Base-by-base conservation (phyloP, 2,329 filamentous ascomycete species). In the Fusarium sp. region DNA sequence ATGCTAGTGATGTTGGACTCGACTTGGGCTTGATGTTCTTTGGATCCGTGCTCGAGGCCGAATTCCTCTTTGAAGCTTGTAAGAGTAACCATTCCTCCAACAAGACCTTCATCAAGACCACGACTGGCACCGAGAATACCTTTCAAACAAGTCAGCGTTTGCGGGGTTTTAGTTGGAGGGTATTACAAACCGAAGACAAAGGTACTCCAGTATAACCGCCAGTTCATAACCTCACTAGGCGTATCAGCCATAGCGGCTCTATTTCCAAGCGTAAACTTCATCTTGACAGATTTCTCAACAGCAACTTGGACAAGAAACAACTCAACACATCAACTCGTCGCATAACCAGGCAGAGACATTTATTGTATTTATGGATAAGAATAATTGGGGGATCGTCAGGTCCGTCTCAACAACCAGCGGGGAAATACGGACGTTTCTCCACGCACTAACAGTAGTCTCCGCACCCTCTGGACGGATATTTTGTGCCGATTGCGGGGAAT, bases 1-100 rank as follows among this genome's bases (percentile, higher is more conserved):
- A 93, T 92, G 27, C 89, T 86, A 1, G 90, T 89, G 57, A 93
- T 90, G 76, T 93, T 93, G 64, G 85, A 87, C 77, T 90, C 87
- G 78, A 89, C 88, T 75, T 90, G 88, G 49, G 89, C 88, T 71
- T 85, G 82, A 42, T 86, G 84, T 14, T 84, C 80, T 6, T 80
- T 71, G 58, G 78, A 80, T 68, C 88, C 86, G 8, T 83, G 81
- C 30, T 82, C 79, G 38, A 88, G 84, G 57, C 86, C 76, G 76
- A 91, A 88, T 30, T 83, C 83, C 1, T 79, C 72, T 65, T 87
- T 84, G 75, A 91, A 91, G 57, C 87, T 83, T 62, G 85, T 83
- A n/a, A 86, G 87, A 62, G 85, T 85, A 74, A 90, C 87, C 20
- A 89, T 88, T 5, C 90, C 90, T 10, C 85, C 86, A 62, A 92